A percentile compares a stretch with the other conserved stretches of the same genome.
Conservation (phyloP, 1,139 yeast genomes). For the Nematodospora anomalae region DNA sequence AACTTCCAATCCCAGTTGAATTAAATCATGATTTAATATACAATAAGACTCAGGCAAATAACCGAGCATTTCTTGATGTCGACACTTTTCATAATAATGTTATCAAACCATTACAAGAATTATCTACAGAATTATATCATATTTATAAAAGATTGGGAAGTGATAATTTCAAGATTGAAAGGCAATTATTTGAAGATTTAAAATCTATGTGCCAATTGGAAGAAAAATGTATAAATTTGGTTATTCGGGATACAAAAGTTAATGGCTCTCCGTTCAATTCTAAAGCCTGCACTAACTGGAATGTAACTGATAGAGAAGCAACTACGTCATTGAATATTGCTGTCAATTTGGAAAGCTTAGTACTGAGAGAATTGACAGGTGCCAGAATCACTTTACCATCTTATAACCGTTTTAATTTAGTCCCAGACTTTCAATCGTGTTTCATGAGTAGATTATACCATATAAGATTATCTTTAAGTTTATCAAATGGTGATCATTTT, state of each 20-base stretch:
- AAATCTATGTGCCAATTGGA: constrained; percentile 28
- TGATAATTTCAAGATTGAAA: constrained; percentile 31
- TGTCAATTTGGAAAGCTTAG: constrained; percentile 13
- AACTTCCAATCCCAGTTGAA: constrained; percentile 39
- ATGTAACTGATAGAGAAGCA: constrained; percentile 1
- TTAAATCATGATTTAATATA: constrained; percentile 42
- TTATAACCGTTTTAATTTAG: constrained; percentile 26
- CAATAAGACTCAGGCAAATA: constrained; percentile 16
- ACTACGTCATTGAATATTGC: constrained; percentile 12
- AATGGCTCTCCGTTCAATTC: constrained; percentile 9
- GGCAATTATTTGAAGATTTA: constrained; percentile 31
- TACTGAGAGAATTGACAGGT: constrained; percentile 12
- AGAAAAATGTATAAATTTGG: constrained; percentile 29
- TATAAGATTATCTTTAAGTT: constrained; percentile 28
- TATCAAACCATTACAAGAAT: constrained; percentile 22
- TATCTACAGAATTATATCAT: constrained; percentile 22
- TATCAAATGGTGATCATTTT: constrained; percentile 28
- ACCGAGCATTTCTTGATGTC: constrained; percentile 18
- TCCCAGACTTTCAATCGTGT: constrained; percentile 44
- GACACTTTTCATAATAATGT: constrained; percentile 30
- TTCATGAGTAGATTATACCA: constrained; percentile 37
- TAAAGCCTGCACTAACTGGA: constrained; percentile 9
- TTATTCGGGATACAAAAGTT: constrained; percentile 18
- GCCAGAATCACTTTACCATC: constrained; percentile 6
- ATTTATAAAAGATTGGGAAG: constrained; percentile 24